Base-by-base conservation (phyloP, 148 eudicot species). In the Bassia scoparia region DNA sequence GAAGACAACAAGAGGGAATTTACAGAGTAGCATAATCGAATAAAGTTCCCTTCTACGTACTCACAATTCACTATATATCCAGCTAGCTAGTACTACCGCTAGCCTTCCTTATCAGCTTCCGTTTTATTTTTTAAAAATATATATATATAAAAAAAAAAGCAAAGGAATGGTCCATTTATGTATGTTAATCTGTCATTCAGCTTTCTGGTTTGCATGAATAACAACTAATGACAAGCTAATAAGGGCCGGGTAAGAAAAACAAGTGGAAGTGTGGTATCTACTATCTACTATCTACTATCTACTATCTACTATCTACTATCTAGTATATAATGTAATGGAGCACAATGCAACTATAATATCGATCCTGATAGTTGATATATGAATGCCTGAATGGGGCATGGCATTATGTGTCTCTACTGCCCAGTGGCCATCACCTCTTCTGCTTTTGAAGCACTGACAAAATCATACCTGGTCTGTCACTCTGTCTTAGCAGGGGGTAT, bases 21-120 rank as follows among this genome's bases (percentile, higher is more conserved):
- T 59, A 72, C 74, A 76, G 53, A 72, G 68, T 4, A 58, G 65
- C 70, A 61, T 77, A 78, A 75, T 81, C 81, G 73, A 77, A 81
- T n/a, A n/a, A n/a, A 77, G 81, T 26, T 14, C n/a, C n/a, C n/a
- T 30, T 21, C 30, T 27, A 67, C 31, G 15, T 53, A n/a, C n/a
- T 49, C 2, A 3, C 21, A 15, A 15, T 46, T 11, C 53, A 18
- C n/a, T n/a, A n/a, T n/a, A n/a, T n/a, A n/a, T n/a, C n/a, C n/a
- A 15, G 17, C 21, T 49, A 49, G 21, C n/a, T 50, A 15, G 23
- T 52, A 52, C 24, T 20, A 6, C 6, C 3, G 56, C 44, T 52
- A 52, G 24, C 53, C 21, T 1, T 49, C 10, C 3, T 2, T 16
- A 4, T 41, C 5, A 11, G 53, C 21, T 49, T 15, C 6, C 2